Base-by-base conservation (phyloP, 805 yeast species). In the Diddensiella santjacobensis region DNA sequence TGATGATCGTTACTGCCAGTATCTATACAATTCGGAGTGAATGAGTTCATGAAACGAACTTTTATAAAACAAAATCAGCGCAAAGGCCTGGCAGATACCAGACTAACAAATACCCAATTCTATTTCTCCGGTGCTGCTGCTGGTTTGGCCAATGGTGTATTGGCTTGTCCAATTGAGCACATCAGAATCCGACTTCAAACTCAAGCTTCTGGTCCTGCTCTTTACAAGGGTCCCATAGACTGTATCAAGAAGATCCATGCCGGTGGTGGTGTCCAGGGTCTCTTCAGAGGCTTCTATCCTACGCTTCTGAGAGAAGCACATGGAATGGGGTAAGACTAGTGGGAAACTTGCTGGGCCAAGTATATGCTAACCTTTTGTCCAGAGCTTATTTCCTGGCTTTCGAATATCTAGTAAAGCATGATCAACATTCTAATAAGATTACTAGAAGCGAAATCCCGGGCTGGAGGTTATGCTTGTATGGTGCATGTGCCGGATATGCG, bases 141-240 rank as follows among this genome's bases (percentile, higher is more conserved):
- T 31, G 99, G 99, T 22, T 67, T 88, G 45, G 89, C 95, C 24
- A 91, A 90, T 70, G 85, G 95, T 1, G 78, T 90, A 45, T 65
- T 91, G 56, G 96, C 97, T 0, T 77, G 91, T 11, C 99, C 99
- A 2, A 91, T 93, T 54, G 99, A 93, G 66, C 98, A 89, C 63
- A 78, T 93, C 51, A 83, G 99, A 71, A 90, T 93, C 58, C 77
- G 97, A 57, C 75, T 95, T 54, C 99, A 93, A 68, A 88, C 96
- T 2, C 95, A 87, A 66, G 83, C 87, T 6, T 74, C 73, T 1
- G 71, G 74, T 0, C 56, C 70, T 4, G 71, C 71, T n/a, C 73
- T 72, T 54, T 83, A 79, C 51, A 63, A 72, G 36, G 96, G 96
- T 1, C 96, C 96, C 4, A 56, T 83, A 11, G 91, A 83, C 58